These are phyloP conservation scores for Eimeria praecox DNA, from an alignment of 169 alveolate species.

Conservation along the genomic window DNA sequence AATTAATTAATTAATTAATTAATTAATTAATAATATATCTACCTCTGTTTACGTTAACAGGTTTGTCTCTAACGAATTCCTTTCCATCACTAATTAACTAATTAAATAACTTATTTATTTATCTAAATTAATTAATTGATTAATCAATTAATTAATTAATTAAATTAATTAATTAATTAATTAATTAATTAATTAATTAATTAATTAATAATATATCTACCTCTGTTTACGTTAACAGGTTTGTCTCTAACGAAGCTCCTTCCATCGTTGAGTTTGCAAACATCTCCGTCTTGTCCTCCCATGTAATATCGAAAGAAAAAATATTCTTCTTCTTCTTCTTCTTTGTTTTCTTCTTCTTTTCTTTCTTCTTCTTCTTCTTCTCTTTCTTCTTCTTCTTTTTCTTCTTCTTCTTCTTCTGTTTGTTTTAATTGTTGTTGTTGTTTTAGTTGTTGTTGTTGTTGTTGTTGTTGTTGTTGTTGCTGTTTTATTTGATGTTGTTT, in stretches of 20 bases:
- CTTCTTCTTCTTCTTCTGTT: background rate
- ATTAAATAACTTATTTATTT: too few species aligned
- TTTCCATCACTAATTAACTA: background rate
- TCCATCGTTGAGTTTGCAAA: slow-evolving; percentile 37
- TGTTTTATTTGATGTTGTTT: background rate
- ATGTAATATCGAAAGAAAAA: slow-evolving; percentile 58
- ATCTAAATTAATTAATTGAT: too few species aligned
- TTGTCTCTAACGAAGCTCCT: slow-evolving; percentile 40
- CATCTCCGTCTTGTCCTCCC: slow-evolving; percentile 68
- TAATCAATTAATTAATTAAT: too few species aligned
- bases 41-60: too few species aligned
- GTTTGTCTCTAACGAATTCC: too few species aligned
- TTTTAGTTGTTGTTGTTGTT: background rate
- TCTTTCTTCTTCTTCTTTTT: background rate
- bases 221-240: slow-evolving; percentile 15
- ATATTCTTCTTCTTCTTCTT: slow-evolving; percentile 7
- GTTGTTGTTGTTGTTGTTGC: slow-evolving; percentile 13
- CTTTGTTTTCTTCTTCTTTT: too few species aligned
- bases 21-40: too few species aligned
- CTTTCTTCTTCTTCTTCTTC: background rate
- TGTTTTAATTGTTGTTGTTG: background rate
- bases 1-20: background rate
- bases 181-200: too few species aligned
- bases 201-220: background rate
- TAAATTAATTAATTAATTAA: too few species aligned